Base-by-base conservation (phyloP, 2,329 filamentous ascomycete genomes). In the Cytospora mali region DNA sequence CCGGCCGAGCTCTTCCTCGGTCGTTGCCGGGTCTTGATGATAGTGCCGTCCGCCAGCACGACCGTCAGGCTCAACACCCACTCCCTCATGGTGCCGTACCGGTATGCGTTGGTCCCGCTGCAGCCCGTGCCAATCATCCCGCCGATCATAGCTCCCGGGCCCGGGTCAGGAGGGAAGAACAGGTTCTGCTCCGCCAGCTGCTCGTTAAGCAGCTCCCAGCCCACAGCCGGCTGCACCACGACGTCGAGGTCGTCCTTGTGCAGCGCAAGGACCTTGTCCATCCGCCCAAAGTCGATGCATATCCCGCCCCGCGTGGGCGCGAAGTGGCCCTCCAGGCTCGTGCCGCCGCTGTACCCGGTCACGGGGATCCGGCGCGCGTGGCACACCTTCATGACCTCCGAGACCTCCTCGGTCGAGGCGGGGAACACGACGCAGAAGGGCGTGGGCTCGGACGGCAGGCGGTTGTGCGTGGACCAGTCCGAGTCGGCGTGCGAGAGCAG, bases 281-380 rank as follows among this genome's bases (percentile, higher is more conserved):
- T 97, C 65, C 88, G 84, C 56, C 84, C 83, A 74, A 97, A 96
- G 75, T 97, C 92, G 70, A 97, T 84, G 69, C 91, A 94, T 33
- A 97, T 86, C 23, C 93, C 93, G 62, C 91, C 90, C 68, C 88
- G 81, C 18, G 92, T 97, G 2, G 92, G 86, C 1, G 92, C 88
- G 75, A 91, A 96, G 75, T 97, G 92, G 1, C 93, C 93, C 76
- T 97, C 93, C 33, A 97, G 80, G 70, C 90, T 93, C 9, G 93
- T 97, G 35, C 93, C 93, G 50, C 93, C 93, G 62, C 89, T 92
- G 77, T 93, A 96, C 3, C 88, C 89, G 4, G 91, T 93, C 27
- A 97, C 92, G 6, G 93, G 93, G 66, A 97, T 95, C 62, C 83
- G 82, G 48, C 93, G 82, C 71, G 80, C 76, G 74, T 96, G 91